Base-by-base conservation (phyloP, 176 grass and related monocot genomes). In the Bromus sterilis region DNA sequence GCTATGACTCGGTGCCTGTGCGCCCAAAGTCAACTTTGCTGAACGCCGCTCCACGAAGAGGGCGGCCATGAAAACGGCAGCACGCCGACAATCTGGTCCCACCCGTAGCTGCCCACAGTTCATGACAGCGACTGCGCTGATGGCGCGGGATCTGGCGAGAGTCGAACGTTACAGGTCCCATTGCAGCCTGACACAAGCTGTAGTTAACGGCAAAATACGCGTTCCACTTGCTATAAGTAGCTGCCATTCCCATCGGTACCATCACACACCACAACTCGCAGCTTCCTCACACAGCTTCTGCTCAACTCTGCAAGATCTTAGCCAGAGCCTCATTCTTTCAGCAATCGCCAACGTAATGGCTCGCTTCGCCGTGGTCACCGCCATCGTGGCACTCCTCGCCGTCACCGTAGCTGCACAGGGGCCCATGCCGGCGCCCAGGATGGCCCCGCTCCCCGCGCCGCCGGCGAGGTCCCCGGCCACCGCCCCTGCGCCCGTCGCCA, bases 381-480 rank as follows among this genome's bases (percentile, higher is more conserved):
- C 78, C 23, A 39, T 77, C 72, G 11, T 78, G 0, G 78, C 79
- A 11, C 73, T 89, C 40, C 83, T 90, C 4, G 83, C 79, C 56
- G 65, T 82, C 14, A 37, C 28, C 29, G 79, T 79, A 0, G 31
- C 57, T 1, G 88, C 88, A 7, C 88, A 89, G 78, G 88, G 49
- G 80, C 2, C 88, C 67, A 84, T 58, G 3, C 80, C 66, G 18
- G 69, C 89, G 34, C 89, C 89, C 0, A 84, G 10, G 89, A 76
- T 84, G 85, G 81, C 85, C 1, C 89, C 81, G 11, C 70, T 87
- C 9, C 84, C 85, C 11, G 64, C 85, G 0, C 81, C 85, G 4
- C 89, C 89, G 13, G 63, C 71, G 56, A 34, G 71, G 85, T 84
- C 77, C 9, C 77, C 89, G 9, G 36, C 63, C 36, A 80, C 85